Evolutionary conservation across 1,139 yeast genomes (phyloP), one percentile per base, ranked within the genome.

Genomic region (Debaryomyces udenii): DNA sequence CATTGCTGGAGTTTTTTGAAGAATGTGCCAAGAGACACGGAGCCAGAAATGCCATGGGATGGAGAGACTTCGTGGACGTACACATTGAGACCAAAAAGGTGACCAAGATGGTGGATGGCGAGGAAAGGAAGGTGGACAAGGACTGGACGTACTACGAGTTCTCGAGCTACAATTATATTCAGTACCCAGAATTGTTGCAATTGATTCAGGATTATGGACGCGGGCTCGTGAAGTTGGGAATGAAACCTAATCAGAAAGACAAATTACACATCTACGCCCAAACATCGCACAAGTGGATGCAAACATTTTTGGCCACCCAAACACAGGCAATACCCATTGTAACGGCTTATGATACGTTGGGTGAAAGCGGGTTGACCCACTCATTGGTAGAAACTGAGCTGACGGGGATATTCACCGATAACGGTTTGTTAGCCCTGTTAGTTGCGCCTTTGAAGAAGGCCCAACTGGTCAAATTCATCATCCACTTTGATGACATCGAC

Each of bases 301-400:
- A 88, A 66, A 78, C 89, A 31, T 93, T 84, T 50, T 65, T 90
- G 50, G 96, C 91, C 11, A 76, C 87, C 40, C 78, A 80, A 54
- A 70, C 89, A 44, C 96, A 90, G 64, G 68, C 80, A 40, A 82
- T 94, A 46, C 88, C 98, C 17, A 78, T 87, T 47, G 99, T 90
- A 34, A 94, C 99, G 22, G 98, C 99, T 29, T 93, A 93, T 65
- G 99, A 93, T 64, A 91, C 99, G 29, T 75, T 93, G 50, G 99
- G 99, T 45, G 96, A 90, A 63, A 78, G 79, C 31, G 99, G 99
- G 27, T 76, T 93, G 59, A 86, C 85, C 45, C 96, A 87, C 64
- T 89, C 97, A 5, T 74, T 93, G 59, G 74, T 77, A 33, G 88
- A 91, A 68, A 88, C 98, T 5, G 87, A 75, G 37, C 80, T 96